Percentiles rank a stretch among this genome's conserved stretches.
Evolutionary conservation across 257 asterid species (phyloP).

Genomic region (Handroanthus guayacan): DNA sequence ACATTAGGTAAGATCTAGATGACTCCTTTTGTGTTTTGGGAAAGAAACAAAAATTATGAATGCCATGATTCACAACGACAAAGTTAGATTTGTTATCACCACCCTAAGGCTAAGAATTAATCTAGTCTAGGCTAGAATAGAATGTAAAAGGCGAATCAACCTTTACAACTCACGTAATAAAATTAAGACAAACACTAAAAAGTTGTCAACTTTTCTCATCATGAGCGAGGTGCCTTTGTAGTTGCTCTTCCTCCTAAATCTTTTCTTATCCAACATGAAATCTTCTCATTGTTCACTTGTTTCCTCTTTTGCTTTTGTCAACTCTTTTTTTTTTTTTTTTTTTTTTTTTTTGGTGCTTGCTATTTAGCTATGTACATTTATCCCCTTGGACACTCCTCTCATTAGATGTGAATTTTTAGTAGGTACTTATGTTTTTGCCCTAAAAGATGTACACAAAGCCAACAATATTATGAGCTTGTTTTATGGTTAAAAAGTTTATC

Average conservation of each 20-base stretch:
- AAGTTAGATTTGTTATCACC: background rate
- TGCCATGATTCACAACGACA: background rate
- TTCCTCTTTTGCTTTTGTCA: background rate
- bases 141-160: slow-evolving; percentile 4
- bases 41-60: too few relatives aligned
- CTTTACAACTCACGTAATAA: slow-evolving; percentile 26
- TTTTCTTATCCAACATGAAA: background rate
- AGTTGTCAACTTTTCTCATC: slow-evolving; percentile 19
- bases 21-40: too few relatives aligned
- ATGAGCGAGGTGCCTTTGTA: background rate
- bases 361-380: background rate
- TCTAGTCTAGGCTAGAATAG: background rate
- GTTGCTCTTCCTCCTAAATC: background rate
- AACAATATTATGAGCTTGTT: background rate
- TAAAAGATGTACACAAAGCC: too few relatives aligned
- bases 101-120: background rate
- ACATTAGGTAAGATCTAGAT: too few relatives aligned
- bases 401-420: background rate
- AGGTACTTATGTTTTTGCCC: background rate
- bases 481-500: too few relatives aligned
- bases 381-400: slow-evolving; percentile 11
- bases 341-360: background rate
- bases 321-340: background rate
- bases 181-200: slow-evolving; percentile 28
- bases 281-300: background rate